Evolutionary conservation across 202 grass and related monocot species (phyloP).

Genomic region (Bolboschoenoplectus hybrid): DNA sequence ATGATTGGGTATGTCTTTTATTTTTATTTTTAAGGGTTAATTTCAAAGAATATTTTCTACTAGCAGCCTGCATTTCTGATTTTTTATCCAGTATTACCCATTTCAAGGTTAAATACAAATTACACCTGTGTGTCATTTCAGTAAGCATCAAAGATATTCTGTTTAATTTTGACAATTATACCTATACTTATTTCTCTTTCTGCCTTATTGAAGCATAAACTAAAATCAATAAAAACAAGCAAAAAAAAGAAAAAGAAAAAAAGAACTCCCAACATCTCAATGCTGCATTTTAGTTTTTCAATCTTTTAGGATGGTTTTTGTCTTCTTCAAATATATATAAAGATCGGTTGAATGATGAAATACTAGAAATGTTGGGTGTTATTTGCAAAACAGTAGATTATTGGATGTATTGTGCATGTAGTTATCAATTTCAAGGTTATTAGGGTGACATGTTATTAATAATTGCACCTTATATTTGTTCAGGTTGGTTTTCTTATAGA

Average conservation of each 20-base stretch:
- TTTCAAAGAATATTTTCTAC: constrained; percentile 1
- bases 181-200: too few relatives aligned
- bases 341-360: constrained; percentile 2
- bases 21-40: constrained; percentile 18
- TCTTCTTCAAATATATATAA: constrained; percentile 1
- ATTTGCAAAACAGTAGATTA: background rate
- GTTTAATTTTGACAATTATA: constrained; percentile 9
- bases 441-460: background rate
- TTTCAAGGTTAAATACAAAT: background rate
- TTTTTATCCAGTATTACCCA: background rate
- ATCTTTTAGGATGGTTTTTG: constrained; percentile 15
- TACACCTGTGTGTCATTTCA: background rate
- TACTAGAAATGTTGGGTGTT: background rate
- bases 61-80: background rate
- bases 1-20: constrained; percentile 86
- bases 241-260: background rate
- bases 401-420: background rate
- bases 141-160: constrained; percentile 24
- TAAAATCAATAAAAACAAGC: background rate
- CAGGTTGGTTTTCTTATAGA: constrained; percentile 98
- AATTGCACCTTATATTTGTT: constrained; percentile 33
- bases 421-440: background rate
- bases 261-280: background rate
- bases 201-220: too few relatives aligned
- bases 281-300: background rate